Base-by-base conservation (phyloP, 2,329 filamentous ascomycete species). In the Huntiella moniliformis region DNA sequence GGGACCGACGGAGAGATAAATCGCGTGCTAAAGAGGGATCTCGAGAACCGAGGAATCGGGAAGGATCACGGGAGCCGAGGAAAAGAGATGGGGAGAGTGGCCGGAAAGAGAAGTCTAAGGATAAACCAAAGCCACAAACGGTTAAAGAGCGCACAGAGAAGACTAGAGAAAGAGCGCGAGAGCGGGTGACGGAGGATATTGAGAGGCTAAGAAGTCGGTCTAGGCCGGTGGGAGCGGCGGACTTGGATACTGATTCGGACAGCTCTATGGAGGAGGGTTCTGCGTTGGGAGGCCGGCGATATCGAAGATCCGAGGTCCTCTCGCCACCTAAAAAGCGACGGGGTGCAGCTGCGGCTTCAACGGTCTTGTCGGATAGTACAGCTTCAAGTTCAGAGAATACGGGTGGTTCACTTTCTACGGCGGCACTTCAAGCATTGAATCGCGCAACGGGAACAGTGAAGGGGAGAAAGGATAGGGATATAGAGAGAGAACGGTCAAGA, bases 161-260 rank as follows among this genome's bases (percentile, higher is more conserved):
- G 17, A 55, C 55, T 32, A 54, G 54, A 4, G 51, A 53, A 16
- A 50, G 51, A 45, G 51, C 46, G 35, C 50, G 50, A 22, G 53
- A 55, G 15, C 51, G 50, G 5, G 54, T 52, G 12, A 42, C 54
- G 37, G 49, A 56, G 48, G 39, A 52, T 22, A 38, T 10, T 38
- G 52, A 34, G 44, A 46, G 32, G 42, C 47, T 38, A 38, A 44
- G 42, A 40, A 46, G 2, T 32, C 40, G 34, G 22, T 49, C 42
- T 13, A 37, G 48, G 7, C 42, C 45, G 7, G 35, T 13, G 32
- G 42, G 41, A 6, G 49, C 49, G 15, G 34, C 45, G n/a, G 50
- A 43, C n/a, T 41, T 49, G 5, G 47, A 49, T 31, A 49, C 47
- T 1, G 45, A 45, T 10, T 49, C 43, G 3, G 48, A 47, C 8